phyloP scores from a whole-genome alignment of 148 eudicot species.

The Amaranthus cruentus region DNA sequence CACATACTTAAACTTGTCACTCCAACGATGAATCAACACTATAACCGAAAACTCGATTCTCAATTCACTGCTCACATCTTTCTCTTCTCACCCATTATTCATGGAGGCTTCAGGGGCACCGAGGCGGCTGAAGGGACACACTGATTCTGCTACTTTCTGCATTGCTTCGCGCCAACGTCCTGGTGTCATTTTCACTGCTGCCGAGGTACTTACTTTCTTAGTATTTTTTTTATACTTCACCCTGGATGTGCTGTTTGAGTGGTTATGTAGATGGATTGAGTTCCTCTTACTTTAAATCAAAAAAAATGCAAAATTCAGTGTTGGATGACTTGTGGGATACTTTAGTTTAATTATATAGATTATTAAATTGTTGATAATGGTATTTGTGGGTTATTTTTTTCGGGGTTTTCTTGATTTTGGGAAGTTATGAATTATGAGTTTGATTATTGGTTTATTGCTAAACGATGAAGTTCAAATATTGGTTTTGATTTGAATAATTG shows the following conservation, averaged over 20 bases:
- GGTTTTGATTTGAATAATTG: background rate
- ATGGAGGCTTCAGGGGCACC: slow-evolving; percentile 8
- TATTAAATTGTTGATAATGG: no score
- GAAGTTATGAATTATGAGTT: no score
- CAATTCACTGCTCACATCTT: background rate
- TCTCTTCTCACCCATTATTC: background rate
- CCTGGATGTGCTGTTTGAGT: background rate
- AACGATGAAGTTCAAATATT: no score
- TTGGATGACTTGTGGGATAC: no score
- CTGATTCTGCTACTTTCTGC: slow-evolving; percentile 62
- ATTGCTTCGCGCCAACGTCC: slow-evolving; percentile 63
- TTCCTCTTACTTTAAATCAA: no score
- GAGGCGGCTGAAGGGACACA: slow-evolving; percentile 68
- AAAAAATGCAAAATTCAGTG: no score
- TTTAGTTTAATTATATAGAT: no score
- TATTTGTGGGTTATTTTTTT: no score
- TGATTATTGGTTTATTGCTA: no score
- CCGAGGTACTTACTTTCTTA: slow-evolving; percentile 47
- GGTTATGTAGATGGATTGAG: no score
- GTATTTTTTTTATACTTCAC: background rate
- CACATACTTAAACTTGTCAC: no score
- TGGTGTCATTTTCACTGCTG: slow-evolving; percentile 63
- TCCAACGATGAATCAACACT: background rate
- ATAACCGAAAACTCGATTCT: background rate
- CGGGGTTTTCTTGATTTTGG: background rate